Percentiles rank a stretch among this genome's conserved stretches.
phyloP scores from a whole-genome alignment of 169 alveolate genomes.

The Eimeria brunetti region DNA sequence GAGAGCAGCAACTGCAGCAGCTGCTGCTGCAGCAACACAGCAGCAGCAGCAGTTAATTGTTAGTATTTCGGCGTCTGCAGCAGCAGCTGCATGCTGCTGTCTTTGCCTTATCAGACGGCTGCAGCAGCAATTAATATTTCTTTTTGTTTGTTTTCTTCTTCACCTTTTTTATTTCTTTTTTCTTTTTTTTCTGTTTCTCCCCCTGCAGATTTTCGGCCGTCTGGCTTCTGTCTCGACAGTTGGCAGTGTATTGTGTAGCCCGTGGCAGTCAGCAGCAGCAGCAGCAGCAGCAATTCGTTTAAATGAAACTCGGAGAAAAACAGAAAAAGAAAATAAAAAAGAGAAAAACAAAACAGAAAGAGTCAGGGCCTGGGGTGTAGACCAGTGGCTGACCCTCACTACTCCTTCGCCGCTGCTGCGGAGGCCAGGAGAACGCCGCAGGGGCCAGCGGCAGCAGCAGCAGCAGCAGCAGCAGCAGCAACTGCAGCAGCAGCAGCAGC shows the following conservation, averaged over 20 bases:
- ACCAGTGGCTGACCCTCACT: neutral
- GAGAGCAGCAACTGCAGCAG: no score
- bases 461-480: constrained; percentile 17
- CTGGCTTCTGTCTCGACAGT: constrained; percentile 41
- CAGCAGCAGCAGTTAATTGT: no score
- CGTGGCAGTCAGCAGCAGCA: constrained; percentile 35
- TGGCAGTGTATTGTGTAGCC: constrained; percentile 63
- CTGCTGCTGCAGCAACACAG: no score
- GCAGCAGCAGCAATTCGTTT: constrained; percentile 9
- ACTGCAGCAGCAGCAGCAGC: neutral
- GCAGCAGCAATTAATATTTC: no score
- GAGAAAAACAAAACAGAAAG: neutral
- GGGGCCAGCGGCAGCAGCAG: neutral
- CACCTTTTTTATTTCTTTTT: no score
- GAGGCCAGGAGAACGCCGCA: neutral
- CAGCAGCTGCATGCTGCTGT: no score
- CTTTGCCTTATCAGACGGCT: no score
- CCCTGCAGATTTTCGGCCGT: constrained; percentile 66
- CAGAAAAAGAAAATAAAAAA: neutral
- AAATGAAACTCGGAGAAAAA: neutral
- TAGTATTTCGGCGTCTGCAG: no score
- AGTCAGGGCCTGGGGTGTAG: neutral
- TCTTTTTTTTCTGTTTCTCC: neutral
- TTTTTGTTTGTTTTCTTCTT: no score
- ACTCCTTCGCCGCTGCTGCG: constrained; percentile 11